Base-by-base conservation (phyloP, 2,329 filamentous ascomycete genomes). In the Aspergillus intermedius region DNA sequence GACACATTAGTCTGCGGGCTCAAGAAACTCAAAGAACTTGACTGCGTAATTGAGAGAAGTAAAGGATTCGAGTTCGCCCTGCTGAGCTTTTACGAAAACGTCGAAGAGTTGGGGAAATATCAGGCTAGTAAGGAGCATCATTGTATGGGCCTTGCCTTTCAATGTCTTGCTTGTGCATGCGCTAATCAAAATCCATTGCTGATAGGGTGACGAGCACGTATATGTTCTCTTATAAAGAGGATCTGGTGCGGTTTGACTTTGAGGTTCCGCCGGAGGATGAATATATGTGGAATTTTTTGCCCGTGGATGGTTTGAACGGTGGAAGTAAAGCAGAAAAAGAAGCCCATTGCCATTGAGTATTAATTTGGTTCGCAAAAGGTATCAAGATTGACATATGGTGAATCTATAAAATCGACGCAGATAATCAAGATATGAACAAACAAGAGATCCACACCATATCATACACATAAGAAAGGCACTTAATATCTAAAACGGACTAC, bases 241-340 rank as follows among this genome's bases (percentile, higher is more conserved):
- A 80, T 48, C 60, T 80, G 1, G 68, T 70, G 13, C 65, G 77
- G n/a, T 80, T 79, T 55, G 78, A 80, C 52, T 80, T 80, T 52
- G 76, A 80, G 45, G 61, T 65, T 1, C 60, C 62, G 19, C 46
- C 43, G 5, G 57, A 48, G 47, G 72, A 77, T 21, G 69, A 71
- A 35, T 48, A 52, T 40, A 52, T 56, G 49, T 58, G 55, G 9
- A 30, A 30, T 30, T 30, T 30, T 4, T 10, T 30, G 9, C 25
- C 25, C 12, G 9, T 30, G 25, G 10, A 30, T 3, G 10, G 4
- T 19, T 19, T 19, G 17, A 19, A 19, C 17, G 17, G 17, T 19
- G 3, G 17, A 19, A 19, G 17, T 19, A 19, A 19, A 19, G 17
- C 17, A 19, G 17, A 19, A 19, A 19, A 19, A 19, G 17, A 19